Percentiles rank a stretch among this genome's conserved stretches.
These are phyloP conservation scores for Pestalotiopsis sp. DNA, from an alignment of 2,329 filamentous ascomycete genomes.

Conservation along the genomic window DNA sequence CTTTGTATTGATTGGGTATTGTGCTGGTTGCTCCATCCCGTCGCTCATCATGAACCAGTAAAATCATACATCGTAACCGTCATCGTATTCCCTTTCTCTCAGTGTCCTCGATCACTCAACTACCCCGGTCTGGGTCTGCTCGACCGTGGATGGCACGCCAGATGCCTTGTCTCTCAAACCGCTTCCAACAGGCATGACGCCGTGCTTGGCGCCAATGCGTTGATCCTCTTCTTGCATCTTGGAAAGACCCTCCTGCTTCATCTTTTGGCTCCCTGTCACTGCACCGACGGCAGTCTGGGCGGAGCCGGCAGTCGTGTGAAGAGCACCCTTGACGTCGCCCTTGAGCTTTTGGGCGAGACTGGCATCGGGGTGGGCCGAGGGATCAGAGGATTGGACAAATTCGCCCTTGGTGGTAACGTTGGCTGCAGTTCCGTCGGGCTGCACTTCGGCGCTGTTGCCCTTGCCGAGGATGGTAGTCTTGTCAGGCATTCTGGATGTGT, in stretches of 20 bases:
- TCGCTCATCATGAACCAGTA: neutral
- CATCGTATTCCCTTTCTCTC: neutral
- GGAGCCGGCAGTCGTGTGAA: conserved; percentile 23
- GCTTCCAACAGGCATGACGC: conserved; percentile 25
- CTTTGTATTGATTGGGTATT: neutral
- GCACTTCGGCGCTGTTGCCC: conserved; percentile 13
- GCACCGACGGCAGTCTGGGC: conserved; percentile 24
- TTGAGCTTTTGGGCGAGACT: conserved; percentile 26
- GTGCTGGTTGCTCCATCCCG: neutral
- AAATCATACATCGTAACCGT: neutral
- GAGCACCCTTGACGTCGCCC: conserved; percentile 25
- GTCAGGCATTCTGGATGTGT: conserved; percentile 5
- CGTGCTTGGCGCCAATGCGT: conserved; percentile 25
- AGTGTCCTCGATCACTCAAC: neutral
- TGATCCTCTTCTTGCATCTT: conserved; percentile 30
- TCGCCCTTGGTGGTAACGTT: conserved; percentile 20
- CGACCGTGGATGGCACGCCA: conserved; percentile 6
- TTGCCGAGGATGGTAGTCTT: conserved; percentile 6
- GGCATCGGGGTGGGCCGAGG: conserved; percentile 22
- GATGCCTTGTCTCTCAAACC: conserved; percentile 15
- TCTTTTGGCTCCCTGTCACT: conserved; percentile 20
- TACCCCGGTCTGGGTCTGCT: neutral
- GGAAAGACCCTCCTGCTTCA: conserved; percentile 24
- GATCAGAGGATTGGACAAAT: conserved; percentile 21
- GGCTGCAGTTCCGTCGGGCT: conserved; percentile 14